Base-by-base conservation (phyloP, 2,329 filamentous ascomycete species). In the Colletotrichum cordylinicola region DNA sequence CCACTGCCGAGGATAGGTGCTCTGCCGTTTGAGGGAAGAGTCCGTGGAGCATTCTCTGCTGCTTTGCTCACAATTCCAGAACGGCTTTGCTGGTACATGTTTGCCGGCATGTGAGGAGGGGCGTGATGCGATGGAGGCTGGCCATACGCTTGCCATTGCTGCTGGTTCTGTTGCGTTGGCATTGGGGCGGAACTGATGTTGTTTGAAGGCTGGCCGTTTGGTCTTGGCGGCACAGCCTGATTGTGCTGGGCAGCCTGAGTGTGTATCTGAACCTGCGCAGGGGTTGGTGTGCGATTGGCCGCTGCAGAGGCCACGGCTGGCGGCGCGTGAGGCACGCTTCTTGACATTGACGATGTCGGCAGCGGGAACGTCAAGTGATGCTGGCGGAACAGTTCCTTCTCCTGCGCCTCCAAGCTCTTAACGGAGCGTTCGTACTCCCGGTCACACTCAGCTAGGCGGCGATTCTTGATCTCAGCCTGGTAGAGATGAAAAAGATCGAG, bases 331-430 rank as follows among this genome's bases (percentile, higher is more conserved):
- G 35, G 15, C 21, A 24, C 39, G 4, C 16, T 56, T 15, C 68
- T 60, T 27, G 31, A 27, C 58, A 48, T 27, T 8, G 37, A 37
- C 9, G 24, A 31, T 21, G 56, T 18, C 6, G 55, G 69, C 3
- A 75, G 24, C 12, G 73, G 73, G 31, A 75, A 75, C 1, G 27
- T 21, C n/a, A 73, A 29, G 27, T 75, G 64, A 48, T 75, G 73
- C 35, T 75, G 37, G 24, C 58, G 70, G 16, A 48, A 71, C 8
- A 71, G 2, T 7, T 68, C 56, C 21, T 48, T 73, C n/a, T 75
- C 73, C 4, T 66, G 70, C 27, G 35, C 56, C 6, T 10, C 13
- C 8, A 66, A 29, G 21, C 48, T 48, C 33, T 73, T 35, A 4
- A 73, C 13, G 8, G 58, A 56, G 4, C n/a, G 24, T 3, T 73